phyloP scores from a whole-genome alignment of 768 basidiomycete genomes.

The Leccinum disarticulatum region DNA sequence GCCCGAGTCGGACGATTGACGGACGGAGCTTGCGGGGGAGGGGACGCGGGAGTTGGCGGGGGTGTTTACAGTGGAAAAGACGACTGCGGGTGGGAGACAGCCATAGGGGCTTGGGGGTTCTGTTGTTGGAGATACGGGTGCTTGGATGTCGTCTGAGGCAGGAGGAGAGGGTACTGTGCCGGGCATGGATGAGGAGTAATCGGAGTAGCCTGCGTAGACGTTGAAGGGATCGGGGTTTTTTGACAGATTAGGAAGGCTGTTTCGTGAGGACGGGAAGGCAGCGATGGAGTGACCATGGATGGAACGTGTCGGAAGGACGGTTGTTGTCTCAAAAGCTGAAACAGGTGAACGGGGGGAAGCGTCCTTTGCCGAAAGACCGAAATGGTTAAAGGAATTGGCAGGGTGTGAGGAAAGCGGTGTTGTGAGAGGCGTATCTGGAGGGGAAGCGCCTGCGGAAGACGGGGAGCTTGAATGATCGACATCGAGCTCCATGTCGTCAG shows the following conservation, averaged over 20 bases:
- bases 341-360: slow-evolving; percentile 35
- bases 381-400: slow-evolving; percentile 32
- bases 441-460: slow-evolving; percentile 40
- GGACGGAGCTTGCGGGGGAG: slow-evolving; percentile 25
- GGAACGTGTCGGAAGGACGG: slow-evolving; percentile 51
- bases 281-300: slow-evolving; percentile 39
- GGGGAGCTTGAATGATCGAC: slow-evolving; percentile 56
- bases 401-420: slow-evolving; percentile 41
- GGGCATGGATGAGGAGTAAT: slow-evolving; percentile 64
- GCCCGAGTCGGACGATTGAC: slow-evolving; percentile 23
- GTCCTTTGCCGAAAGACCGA: slow-evolving; percentile 30
- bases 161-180: slow-evolving; percentile 45
- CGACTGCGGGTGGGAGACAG: slow-evolving; percentile 66
- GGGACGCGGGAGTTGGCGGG: slow-evolving; percentile 49
- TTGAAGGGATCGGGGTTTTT: slow-evolving; percentile 60
- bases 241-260: slow-evolving; percentile 29
- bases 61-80: slow-evolving; percentile 51
- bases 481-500: slow-evolving; percentile 83
- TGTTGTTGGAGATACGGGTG: slow-evolving; percentile 28
- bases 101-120: slow-evolving; percentile 36
- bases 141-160: slow-evolving; percentile 30
- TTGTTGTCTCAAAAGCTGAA: slow-evolving; percentile 52
- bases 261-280: slow-evolving; percentile 31
- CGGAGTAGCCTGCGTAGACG: slow-evolving; percentile 63
- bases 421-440: slow-evolving; percentile 45